Evolutionary conservation across 2,329 filamentous ascomycete genomes (phyloP).

Genomic region (Biscogniauxia sp.): DNA sequence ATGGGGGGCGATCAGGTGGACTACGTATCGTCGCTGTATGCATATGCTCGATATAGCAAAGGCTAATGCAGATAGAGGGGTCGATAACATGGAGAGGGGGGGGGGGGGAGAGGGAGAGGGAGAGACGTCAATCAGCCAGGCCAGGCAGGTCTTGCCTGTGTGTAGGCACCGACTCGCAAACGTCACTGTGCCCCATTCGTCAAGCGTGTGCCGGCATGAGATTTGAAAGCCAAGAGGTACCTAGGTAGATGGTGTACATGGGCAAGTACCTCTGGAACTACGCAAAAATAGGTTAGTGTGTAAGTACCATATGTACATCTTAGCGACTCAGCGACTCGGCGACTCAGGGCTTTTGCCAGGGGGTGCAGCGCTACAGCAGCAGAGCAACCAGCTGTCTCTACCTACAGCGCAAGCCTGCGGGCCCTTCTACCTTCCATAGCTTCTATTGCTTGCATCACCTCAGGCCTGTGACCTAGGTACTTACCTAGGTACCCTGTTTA

Average conservation of each 20-base stretch:
- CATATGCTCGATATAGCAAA: not conserved
- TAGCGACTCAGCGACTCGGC: too few species aligned
- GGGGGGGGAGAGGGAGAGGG: too few species aligned
- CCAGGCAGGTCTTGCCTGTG: not conserved
- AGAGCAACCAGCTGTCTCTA: not conserved
- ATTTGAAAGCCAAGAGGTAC: constrained; percentile 1
- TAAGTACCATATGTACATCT: not conserved
- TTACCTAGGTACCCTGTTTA: not conserved
- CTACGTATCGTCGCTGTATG: too few species aligned
- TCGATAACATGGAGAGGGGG: not conserved
- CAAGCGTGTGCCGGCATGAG: constrained; percentile 17
- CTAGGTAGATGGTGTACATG: constrained; percentile 2
- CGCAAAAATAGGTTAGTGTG: not conserved
- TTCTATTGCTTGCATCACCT: not conserved
- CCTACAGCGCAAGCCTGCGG: not conserved
- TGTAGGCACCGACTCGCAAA: constrained; percentile 33
- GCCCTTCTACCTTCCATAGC: not conserved
- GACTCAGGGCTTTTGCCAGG: not conserved
- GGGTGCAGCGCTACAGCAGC: not conserved
- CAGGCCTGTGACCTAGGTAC: not conserved
- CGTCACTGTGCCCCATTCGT: constrained; percentile 25
- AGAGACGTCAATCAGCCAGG: not conserved
- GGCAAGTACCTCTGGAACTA: not conserved
- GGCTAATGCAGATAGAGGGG: constrained; percentile 8
- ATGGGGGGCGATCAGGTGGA: too few species aligned